These are phyloP conservation scores for Heterobasidion irregulare DNA, from an alignment of 1,284 basidiomycete genomes.

Conservation along the genomic window DNA sequence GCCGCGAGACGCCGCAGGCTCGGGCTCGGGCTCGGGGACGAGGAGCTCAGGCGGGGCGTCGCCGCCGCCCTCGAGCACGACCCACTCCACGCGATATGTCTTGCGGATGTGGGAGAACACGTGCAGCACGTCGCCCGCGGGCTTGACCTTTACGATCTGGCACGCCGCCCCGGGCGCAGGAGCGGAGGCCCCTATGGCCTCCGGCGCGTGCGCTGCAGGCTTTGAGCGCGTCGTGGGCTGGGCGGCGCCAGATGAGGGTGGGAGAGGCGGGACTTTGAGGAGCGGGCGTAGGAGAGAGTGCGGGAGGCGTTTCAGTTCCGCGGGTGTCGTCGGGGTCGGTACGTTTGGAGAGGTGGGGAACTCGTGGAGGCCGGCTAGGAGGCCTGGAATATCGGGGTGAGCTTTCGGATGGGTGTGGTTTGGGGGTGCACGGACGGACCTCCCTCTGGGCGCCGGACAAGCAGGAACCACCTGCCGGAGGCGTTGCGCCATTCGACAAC, in stretches of 20 bases:
- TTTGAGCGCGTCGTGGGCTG: neutral
- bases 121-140: conserved; percentile 66
- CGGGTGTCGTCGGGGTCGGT: conserved; percentile 20
- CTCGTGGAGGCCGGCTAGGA: conserved; percentile 82
- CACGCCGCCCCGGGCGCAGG: conserved; percentile 9
- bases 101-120: conserved; percentile 89
- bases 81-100: conserved; percentile 78
- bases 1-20: neutral
- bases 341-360: conserved; percentile 63
- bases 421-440: conserved; percentile 39
- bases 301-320: conserved; percentile 28
- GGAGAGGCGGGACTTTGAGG: conserved; percentile 20
- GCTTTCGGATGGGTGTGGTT: neutral
- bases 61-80: conserved; percentile 47
- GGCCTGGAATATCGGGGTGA: conserved; percentile 40
- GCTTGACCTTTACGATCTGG: conserved; percentile 36
- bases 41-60: neutral
- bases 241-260: neutral
- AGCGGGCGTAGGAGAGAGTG: conserved; percentile 33
- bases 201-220: too few relatives aligned
- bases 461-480: conserved; percentile 53
- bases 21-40: neutral
- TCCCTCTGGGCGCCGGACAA: conserved; percentile 75
- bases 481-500: conserved; percentile 69
- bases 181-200: neutral